Evolutionary conservation across 163 green algal genomes (phyloP), one percentile per base, ranked within the genome.

Genomic region (Chloroidium sp.): DNA sequence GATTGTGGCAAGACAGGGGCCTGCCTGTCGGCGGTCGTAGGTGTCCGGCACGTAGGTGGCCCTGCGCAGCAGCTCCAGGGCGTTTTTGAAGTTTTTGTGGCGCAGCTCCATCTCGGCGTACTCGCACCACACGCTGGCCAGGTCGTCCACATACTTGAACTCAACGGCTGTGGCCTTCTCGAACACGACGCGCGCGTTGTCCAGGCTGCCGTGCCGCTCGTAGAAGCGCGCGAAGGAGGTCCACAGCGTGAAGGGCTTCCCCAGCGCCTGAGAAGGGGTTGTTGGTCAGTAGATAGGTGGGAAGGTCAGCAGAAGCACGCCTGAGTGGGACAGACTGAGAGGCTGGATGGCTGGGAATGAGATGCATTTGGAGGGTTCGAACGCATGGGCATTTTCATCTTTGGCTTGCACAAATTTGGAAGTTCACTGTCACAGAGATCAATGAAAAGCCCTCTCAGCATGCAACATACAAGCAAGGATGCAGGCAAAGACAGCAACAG

Each of bases 41-140:
- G 67, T 81, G 4, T 75, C 68, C 8, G 92, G 91, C 64, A 82
- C 59, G 10, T 81, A 77, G 1, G 93, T 97, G 2, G 93, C 95
- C 1, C 85, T 69, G 59, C 86, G 88, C 84, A 96, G 89, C 2
- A 98, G 78, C 1, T 91, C 85, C 76, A 97, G 84, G 6, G 93
- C 93, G 4, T 76, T 84, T 69, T 89, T 86, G 87, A 91, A 96
- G 84, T 96, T 93, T 76, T 95, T 91, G 85, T 97, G 91, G 8
- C 95, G 88, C 86, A 99, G 87, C 90, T 99, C 96, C 94, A 99
- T 97, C 90, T 99, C 96, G 0, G 87, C 90, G 90, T 92, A 98
- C 86, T 98, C 95, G 81, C 90, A 96, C 94, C 95, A 99, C 76
- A 99, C 89, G 0, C 82, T 87, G 4, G 96, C 95, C 75, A 98